Base-by-base conservation (phyloP, 75 land plant genomes). In the Ceratopteris richardii region DNA sequence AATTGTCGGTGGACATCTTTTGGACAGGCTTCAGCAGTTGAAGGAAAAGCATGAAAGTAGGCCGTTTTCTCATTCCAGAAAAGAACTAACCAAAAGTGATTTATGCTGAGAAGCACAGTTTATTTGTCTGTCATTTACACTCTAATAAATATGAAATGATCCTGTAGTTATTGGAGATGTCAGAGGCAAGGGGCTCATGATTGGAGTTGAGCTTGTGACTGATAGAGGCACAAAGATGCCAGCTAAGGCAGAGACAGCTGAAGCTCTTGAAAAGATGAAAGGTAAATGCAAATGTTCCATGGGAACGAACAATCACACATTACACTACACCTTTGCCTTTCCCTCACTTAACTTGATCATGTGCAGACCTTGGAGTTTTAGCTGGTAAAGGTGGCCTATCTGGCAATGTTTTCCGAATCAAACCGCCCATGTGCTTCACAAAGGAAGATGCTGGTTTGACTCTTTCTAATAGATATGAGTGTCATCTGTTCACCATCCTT, bases 351-450 rank as follows among this genome's bases (percentile, higher is more conserved):
- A 33, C 37, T 3, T 33, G 37, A 33, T 33, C 37, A 33, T 33
- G 9, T 33, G 17, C 61, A 91, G 97, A 91, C 56, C 78, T 91
- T 39, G 97, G 97, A 64, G 69, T 88, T 26, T 71, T 91, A 3
- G 74, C 87, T 20, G 97, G 97, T 2, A 91, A 91, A 68, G 93
- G 97, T 17, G 97, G 97, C 26, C 64, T 82, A 21, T 83, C 84
- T 62, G 88, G 80, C 18, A 93, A 93, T 63, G 96, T 89, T 24
- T 89, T 93, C 76, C 60, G 98, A 75, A 75, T 93, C 54, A 93
- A 93, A 75, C 98, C 98, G 25, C 98, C 98, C 0, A 93, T 93
- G 98, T 93, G 98, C 62, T 89, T 93, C 72, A 83, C 80, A 21
- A 80, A 80, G 59, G 80, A 80, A 44, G 98, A 93, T 81, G 90